phyloP scores from a whole-genome alignment of 1,139 yeast genomes.

The Martiniozyma asiatica region DNA sequence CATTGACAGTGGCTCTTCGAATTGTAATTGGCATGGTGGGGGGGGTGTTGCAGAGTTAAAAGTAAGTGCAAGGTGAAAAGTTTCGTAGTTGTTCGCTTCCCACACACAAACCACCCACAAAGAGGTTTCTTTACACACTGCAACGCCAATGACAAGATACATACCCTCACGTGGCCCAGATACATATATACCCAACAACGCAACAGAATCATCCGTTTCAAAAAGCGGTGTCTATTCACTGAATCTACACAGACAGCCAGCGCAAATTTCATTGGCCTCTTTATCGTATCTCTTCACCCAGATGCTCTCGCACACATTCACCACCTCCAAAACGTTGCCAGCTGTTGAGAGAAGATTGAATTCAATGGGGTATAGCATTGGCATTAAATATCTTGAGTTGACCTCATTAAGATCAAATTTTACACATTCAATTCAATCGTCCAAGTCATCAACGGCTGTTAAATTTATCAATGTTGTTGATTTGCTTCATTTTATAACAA shows the following conservation, averaged over 20 bases:
- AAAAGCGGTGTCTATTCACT: conserved; percentile 11
- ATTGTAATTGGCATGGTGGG: conserved; percentile 72
- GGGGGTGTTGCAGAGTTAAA: too few species aligned
- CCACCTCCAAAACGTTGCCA: conserved; percentile 53
- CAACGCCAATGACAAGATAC: too few species aligned
- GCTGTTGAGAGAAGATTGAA: conserved; percentile 70
- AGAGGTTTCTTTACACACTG: too few species aligned
- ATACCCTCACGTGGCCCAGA: too few species aligned
- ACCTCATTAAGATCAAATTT: conserved; percentile 40
- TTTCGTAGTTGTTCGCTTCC: too few species aligned
- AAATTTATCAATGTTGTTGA: conserved; percentile 69
- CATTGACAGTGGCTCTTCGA: conserved; percentile 77
- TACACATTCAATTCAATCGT: conserved; percentile 33
- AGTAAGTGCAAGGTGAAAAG: too few species aligned
- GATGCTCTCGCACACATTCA: conserved; percentile 46
- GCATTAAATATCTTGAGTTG: conserved; percentile 47
- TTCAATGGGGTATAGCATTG: conserved; percentile 64
- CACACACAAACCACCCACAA: too few species aligned
- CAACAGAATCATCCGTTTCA: too few species aligned
- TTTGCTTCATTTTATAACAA: conserved; percentile 71
- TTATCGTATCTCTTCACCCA: conserved; percentile 65
- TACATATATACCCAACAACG: too few species aligned
- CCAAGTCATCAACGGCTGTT: conserved; percentile 57
- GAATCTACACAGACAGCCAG: conserved; percentile 49
- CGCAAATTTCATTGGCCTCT: conserved; percentile 56